phyloP scores from a whole-genome alignment of 202 grass and related monocot genomes.

The Digitaria exilis region DNA sequence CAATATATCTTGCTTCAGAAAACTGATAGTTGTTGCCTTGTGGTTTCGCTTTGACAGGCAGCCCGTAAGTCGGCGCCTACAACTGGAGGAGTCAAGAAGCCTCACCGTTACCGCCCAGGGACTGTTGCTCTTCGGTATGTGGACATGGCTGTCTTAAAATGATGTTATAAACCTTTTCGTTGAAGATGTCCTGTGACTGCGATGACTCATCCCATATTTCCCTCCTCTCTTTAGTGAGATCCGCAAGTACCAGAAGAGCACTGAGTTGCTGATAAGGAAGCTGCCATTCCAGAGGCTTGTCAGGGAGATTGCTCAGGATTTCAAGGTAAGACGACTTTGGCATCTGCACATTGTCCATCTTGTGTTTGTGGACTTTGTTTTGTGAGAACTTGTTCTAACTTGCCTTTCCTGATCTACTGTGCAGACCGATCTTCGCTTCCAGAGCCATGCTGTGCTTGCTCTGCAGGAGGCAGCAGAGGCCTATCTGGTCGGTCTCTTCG shows the following conservation, averaged over 20 bases:
- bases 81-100: conserved; percentile 68
- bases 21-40: neutral
- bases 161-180: neutral
- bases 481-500: conserved; percentile 52
- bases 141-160: neutral
- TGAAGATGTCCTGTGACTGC: neutral
- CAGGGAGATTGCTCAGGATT: conserved; percentile 65
- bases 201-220: neutral
- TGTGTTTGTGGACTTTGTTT: neutral
- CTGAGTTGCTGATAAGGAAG: conserved; percentile 60
- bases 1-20: neutral
- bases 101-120: conserved; percentile 59
- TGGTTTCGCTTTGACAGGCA: conserved; percentile 33
- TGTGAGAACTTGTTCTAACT: neutral
- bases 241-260: conserved; percentile 63
- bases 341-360: neutral
- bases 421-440: conserved; percentile 61
- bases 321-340: conserved; percentile 36
- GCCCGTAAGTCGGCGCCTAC: conserved; percentile 59
- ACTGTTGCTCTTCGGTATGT: conserved; percentile 62
- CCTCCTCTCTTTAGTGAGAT: conserved; percentile 38
- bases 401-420: neutral
- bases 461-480: conserved; percentile 64
- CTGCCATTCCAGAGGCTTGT: conserved; percentile 63
- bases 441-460: conserved; percentile 62